These are phyloP conservation scores for Daldinia vernicosa DNA, from an alignment of 495 filamentous ascomycete species.

Conservation along the genomic window DNA sequence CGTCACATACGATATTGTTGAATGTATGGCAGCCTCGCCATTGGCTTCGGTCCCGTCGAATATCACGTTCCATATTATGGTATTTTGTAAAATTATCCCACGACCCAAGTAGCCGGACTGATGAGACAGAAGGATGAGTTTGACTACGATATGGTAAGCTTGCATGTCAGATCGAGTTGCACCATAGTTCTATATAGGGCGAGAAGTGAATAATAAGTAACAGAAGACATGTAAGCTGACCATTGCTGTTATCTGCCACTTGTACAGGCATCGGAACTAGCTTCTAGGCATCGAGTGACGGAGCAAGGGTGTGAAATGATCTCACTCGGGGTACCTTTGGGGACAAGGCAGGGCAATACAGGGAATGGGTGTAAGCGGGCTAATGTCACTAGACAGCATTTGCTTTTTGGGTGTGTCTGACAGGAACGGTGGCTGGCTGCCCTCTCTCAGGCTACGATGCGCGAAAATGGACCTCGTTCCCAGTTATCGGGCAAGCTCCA, in stretches of 20 bases:
- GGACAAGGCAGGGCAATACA: not conserved
- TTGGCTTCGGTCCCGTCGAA: conserved; percentile 70
- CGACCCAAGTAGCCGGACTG: conserved; percentile 84
- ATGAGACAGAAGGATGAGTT: conserved; percentile 70
- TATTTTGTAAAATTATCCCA: conserved; percentile 89
- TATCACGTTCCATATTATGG: conserved; percentile 82
- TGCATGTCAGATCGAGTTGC: conserved; percentile 35
- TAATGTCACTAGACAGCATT: conserved; percentile 29
- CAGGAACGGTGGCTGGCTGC: conserved; percentile 42
- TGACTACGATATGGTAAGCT: conserved; percentile 59
- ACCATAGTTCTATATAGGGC: conserved; percentile 19
- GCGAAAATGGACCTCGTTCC: conserved; percentile 22
- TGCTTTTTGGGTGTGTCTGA: conserved; percentile 37
- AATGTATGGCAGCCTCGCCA: conserved; percentile 90
- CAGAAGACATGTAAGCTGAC: conserved; percentile 19
- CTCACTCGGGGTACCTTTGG: conserved; percentile 13
- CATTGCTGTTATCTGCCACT: conserved; percentile 18
- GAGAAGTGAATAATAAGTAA: conserved; percentile 28
- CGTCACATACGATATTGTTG: conserved; percentile 84
- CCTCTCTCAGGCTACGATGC: conserved; percentile 24
- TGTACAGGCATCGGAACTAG: conserved; percentile 26
- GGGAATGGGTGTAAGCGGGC: conserved; percentile 26
- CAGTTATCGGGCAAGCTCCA: conserved; percentile 29
- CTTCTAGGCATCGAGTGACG: conserved; percentile 10
- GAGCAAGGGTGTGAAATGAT: conserved; percentile 25